A percentile compares a stretch with the other conserved stretches of the same genome.
Evolutionary conservation across 768 basidiomycete species (phyloP).

Genomic region (Lactarius trivialis): DNA sequence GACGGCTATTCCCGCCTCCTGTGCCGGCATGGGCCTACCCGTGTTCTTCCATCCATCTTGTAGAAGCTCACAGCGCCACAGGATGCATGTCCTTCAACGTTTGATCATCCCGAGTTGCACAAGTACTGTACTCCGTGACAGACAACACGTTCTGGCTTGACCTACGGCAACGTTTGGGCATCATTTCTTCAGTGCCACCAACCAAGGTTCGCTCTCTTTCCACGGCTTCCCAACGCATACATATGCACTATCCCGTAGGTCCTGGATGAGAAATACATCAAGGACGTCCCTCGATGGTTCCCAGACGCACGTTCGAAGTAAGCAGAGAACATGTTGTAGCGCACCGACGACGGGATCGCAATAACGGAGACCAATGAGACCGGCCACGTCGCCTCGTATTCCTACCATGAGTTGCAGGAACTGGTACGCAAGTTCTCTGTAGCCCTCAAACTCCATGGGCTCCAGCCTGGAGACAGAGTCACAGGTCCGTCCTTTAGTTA

Average conservation of each 20-base stretch:
- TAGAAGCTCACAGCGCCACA: too few species aligned
- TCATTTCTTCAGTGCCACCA: slow-evolving; percentile 55
- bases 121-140: slow-evolving; percentile 65
- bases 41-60: too few species aligned
- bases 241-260: slow-evolving; percentile 10
- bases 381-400: slow-evolving; percentile 43
- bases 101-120: slow-evolving; percentile 61
- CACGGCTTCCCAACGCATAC: neutral
- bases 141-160: slow-evolving; percentile 65
- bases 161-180: slow-evolving; percentile 56
- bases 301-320: slow-evolving; percentile 61
- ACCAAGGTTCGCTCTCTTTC: slow-evolving; percentile 33
- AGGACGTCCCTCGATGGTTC: slow-evolving; percentile 63
- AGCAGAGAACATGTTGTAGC: slow-evolving; percentile 61
- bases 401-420: slow-evolving; percentile 47
- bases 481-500: slow-evolving; percentile 41
- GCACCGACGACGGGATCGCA: slow-evolving; percentile 54
- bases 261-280: slow-evolving; percentile 39
- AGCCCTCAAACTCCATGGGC: slow-evolving; percentile 50
- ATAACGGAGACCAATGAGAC: slow-evolving; percentile 53
- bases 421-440: slow-evolving; percentile 52
- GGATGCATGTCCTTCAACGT: too few species aligned
- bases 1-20: too few species aligned
- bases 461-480: slow-evolving; percentile 56
- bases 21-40: too few species aligned